Percentiles rank a stretch among this genome's conserved stretches.
These are phyloP conservation scores for Antitrichia curtipendula DNA, from an alignment of 225 moss, liverwort and hornwort species.

Conservation along the genomic window DNA sequence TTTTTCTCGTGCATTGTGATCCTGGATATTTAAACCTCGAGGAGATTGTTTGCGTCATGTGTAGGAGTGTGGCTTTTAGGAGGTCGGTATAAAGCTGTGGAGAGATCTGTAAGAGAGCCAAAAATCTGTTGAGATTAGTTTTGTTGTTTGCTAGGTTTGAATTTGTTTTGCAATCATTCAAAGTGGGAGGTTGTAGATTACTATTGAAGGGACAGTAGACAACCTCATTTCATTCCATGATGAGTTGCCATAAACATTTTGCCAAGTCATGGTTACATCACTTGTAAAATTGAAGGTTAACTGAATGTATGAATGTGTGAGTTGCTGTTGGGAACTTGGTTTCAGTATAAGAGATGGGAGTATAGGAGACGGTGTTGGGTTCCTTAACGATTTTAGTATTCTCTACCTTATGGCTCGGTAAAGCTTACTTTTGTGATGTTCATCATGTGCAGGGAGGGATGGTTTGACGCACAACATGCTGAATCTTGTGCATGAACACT, in stretches of 20 bases:
- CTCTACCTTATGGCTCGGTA: background rate
- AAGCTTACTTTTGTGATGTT: background rate
- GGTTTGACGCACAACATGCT: conserved; percentile 99
- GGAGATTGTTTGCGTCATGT: background rate
- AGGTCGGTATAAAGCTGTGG: background rate
- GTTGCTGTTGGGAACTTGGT: background rate
- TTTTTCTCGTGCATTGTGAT: background rate
- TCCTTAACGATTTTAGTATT: background rate
- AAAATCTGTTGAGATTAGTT: background rate
- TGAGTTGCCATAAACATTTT: background rate
- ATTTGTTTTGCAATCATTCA: background rate
- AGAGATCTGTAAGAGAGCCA: background rate
- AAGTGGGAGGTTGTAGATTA: background rate
- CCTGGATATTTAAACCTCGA: background rate
- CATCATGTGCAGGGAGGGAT: conserved; percentile 60
- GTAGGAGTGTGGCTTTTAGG: background rate
- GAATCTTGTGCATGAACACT: conserved; percentile 70
- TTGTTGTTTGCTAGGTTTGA: background rate
- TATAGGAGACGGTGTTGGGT: background rate
- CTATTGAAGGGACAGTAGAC: background rate
- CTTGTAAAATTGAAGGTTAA: background rate
- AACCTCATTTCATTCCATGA: background rate
- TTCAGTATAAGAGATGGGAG: background rate
- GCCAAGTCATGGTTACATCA: background rate
- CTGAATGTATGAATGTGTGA: background rate